Base-by-base conservation (phyloP, 495 filamentous ascomycete species). In the Hyaloscypha variabilis region DNA sequence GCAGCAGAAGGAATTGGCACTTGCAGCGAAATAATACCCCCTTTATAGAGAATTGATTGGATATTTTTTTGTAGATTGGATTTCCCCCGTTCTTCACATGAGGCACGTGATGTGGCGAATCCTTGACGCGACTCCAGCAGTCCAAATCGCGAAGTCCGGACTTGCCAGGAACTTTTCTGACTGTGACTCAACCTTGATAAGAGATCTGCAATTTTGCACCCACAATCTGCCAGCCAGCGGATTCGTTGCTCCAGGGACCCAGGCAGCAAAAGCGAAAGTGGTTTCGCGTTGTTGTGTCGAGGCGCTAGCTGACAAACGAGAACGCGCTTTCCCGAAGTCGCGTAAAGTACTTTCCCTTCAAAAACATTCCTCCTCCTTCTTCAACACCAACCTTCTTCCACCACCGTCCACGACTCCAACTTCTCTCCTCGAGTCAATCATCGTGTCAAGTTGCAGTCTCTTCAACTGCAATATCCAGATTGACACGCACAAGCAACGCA, bases 221-320 rank as follows among this genome's bases (percentile, higher is more conserved):
- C 17, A 46, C 39, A 3, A 17, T 46, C 39, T 46, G 39, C 19
- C 11, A 34, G 8, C 54, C 54, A 57, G 8, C 3, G 26, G 14
- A 25, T 8, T n/a, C 21, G 57, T 59, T 42, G 57, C 30, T 19
- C 34, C 57, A 59, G 34, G 30, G 60, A 28, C 19, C 5, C 29
- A 62, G 60, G 49, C 59, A 63, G 24, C 65, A 52, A 6, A 60
- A 6, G 28, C 58, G 67, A 67, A 71, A 71, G 65, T 70, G 68
- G 64, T 71, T 67, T 71, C 61, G 64, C 57, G 64, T 65, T 67
- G 68, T 65, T 65, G 52, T 67, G 36, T 64, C 13, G 8, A 34
- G 58, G 39, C 67, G 60, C 64, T 64, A 60, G 50, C 24, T 62
- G 31, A 55, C 59, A 53, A 53, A 53, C 60, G 55, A 60, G 56